These are phyloP conservation scores for Metarhizium humberi DNA, from an alignment of 2,329 filamentous ascomycete genomes.

Conservation along the genomic window DNA sequence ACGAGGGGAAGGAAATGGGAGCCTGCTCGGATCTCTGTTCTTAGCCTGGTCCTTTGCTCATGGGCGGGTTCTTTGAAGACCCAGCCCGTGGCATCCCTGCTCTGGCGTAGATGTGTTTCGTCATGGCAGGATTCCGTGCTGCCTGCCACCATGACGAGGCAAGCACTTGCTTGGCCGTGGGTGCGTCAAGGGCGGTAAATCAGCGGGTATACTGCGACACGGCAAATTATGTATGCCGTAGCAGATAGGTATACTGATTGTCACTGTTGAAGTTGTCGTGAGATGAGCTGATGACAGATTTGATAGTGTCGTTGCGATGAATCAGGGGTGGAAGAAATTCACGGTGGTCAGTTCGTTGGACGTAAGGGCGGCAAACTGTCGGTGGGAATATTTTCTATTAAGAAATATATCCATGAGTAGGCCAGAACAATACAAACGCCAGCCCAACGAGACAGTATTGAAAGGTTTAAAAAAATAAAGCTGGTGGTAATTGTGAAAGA, in stretches of 20 bases:
- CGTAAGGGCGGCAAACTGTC: too few relatives aligned
- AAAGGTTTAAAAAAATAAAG: background rate
- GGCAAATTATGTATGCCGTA: background rate
- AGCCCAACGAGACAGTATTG: background rate
- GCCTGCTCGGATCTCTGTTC: constrained; percentile 44
- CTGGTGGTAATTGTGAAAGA: background rate
- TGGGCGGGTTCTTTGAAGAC: background rate
- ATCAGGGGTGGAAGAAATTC: background rate
- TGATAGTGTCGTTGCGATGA: too few relatives aligned
- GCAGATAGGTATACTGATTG: background rate
- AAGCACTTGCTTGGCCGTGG: constrained; percentile 1
- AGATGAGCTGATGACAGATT: too few relatives aligned
- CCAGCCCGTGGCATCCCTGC: background rate
- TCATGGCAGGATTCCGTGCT: constrained; percentile 1
- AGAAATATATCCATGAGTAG: too few relatives aligned
- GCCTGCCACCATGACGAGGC: background rate
- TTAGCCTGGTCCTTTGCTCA: constrained; percentile 14
- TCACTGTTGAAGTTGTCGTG: background rate
- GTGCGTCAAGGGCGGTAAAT: background rate
- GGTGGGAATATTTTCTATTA: background rate
- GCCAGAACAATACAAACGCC: background rate
- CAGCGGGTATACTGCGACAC: background rate
- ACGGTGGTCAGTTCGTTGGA: background rate
- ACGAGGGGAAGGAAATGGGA: constrained; percentile 2
- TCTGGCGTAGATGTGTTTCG: constrained; percentile 3